Evolutionary conservation across 257 asterid genomes (phyloP).

Genomic region (Primulina eburnea): DNA sequence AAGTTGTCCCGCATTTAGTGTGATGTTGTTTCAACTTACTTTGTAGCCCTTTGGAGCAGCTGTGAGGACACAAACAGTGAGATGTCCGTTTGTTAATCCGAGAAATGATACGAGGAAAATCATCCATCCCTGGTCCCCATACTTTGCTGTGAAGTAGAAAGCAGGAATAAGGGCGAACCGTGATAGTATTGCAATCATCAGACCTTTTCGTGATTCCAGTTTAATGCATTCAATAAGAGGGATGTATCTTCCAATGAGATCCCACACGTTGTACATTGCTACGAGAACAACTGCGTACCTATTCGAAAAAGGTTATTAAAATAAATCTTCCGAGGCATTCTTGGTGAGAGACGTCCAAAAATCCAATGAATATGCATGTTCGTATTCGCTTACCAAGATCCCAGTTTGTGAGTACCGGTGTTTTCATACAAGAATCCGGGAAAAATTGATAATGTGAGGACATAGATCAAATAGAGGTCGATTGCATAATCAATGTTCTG

Average conservation of each 20-base stretch:
- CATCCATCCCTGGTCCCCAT: constrained; percentile 85
- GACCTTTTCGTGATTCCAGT: constrained; percentile 61
- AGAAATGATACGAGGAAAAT: constrained; percentile 60
- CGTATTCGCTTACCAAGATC: constrained; percentile 62
- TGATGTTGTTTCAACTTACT: constrained; percentile 38
- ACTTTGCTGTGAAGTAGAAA: constrained; percentile 80
- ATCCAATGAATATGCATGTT: background rate
- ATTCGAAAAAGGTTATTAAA: background rate
- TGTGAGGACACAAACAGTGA: constrained; percentile 67
- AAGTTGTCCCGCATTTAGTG: background rate
- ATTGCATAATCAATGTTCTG: constrained; percentile 61
- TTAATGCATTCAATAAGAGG: constrained; percentile 50
- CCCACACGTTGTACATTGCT: constrained; percentile 71
- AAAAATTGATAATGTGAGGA: constrained; percentile 66
- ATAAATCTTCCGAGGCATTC: background rate
- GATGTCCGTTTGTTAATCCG: constrained; percentile 79
- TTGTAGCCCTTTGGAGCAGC: constrained; percentile 81
- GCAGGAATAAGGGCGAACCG: constrained; percentile 72
- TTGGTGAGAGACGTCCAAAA: background rate
- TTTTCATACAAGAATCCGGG: constrained; percentile 88
- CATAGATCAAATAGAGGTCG: constrained; percentile 53
- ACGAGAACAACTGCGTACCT: constrained; percentile 74
- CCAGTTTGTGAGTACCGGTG: constrained; percentile 70
- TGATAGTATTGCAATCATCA: constrained; percentile 39
- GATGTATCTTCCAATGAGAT: constrained; percentile 59